Percentiles rank a stretch among this genome's conserved stretches.
Evolutionary conservation across 2,329 filamentous ascomycete species (phyloP).

Genomic region (Tolypocladium tundrense): DNA sequence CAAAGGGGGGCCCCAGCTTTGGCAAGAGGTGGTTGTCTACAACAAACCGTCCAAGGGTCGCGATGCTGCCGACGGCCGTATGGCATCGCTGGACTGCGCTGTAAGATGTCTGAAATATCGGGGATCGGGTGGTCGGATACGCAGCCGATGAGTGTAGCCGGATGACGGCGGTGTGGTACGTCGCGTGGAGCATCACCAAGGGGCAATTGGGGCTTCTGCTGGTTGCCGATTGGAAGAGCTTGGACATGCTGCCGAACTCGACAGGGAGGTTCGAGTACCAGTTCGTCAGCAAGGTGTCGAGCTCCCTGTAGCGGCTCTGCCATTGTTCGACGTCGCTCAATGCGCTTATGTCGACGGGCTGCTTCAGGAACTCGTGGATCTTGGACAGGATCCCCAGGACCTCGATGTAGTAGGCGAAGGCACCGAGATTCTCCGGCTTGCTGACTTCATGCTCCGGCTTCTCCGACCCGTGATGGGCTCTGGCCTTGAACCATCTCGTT

Average conservation of each 20-base stretch:
- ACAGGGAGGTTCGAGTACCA: conserved; percentile 79
- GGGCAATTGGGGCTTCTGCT: conserved; percentile 66
- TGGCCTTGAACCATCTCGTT: conserved; percentile 66
- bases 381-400: conserved; percentile 78
- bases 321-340: conserved; percentile 78
- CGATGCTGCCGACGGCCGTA: conserved; percentile 72
- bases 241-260: conserved; percentile 77
- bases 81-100: conserved; percentile 77
- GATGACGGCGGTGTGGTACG: conserved; percentile 83
- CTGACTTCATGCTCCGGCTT: conserved; percentile 52
- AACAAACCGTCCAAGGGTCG: conserved; percentile 68
- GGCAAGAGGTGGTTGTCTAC: conserved; percentile 62
- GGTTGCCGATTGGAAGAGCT: conserved; percentile 56
- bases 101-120: conserved; percentile 83
- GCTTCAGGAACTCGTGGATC: conserved; percentile 81
- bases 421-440: conserved; percentile 70
- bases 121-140: conserved; percentile 80
- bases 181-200: conserved; percentile 86
- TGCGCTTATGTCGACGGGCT: conserved; percentile 79
- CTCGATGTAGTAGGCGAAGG: conserved; percentile 85
- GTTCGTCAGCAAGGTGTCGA: conserved; percentile 66
- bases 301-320: conserved; percentile 77
- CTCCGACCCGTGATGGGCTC: conserved; percentile 29
- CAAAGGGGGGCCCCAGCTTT: conserved; percentile 81
- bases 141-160: conserved; percentile 85